These are phyloP conservation scores for Blastobotrys robertii DNA, from an alignment of 805 yeast species.

Conservation along the genomic window DNA sequence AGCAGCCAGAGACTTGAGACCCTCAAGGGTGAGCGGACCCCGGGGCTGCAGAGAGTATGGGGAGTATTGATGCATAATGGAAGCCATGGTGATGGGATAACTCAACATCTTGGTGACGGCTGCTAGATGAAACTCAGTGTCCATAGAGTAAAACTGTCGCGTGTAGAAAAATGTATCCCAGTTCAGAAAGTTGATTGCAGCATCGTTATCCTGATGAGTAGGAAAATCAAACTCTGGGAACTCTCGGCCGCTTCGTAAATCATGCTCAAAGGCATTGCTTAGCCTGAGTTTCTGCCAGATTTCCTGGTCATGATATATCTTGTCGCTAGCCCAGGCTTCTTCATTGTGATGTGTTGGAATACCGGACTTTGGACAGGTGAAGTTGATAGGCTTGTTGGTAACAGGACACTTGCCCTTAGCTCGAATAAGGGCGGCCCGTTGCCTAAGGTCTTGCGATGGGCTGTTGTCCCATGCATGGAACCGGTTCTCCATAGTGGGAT, in stretches of 20 bases:
- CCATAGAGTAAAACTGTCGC: constrained; percentile 89
- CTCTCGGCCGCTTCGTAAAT: constrained; percentile 83
- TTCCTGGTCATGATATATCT: constrained; percentile 55
- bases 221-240: constrained; percentile 97
- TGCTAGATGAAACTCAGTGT: constrained; percentile 90
- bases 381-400: constrained; percentile 67
- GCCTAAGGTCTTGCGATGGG: constrained; percentile 77
- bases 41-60: constrained; percentile 76
- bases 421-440: constrained; percentile 84
- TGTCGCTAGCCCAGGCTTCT: constrained; percentile 83
- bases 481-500: constrained; percentile 62
- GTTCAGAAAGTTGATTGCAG: constrained; percentile 58
- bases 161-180: constrained; percentile 96
- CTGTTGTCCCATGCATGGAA: constrained; percentile 89
- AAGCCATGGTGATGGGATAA: constrained; percentile 84
- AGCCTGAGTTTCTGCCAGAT: constrained; percentile 67
- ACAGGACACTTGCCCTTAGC: constrained; percentile 88
- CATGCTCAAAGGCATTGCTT: constrained; percentile 91
- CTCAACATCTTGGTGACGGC: constrained; percentile 91
- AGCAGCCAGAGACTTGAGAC: constrained; percentile 88
- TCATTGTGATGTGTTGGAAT: constrained; percentile 91
- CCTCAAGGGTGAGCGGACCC: constrained; percentile 86
- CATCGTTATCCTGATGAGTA: constrained; percentile 62
- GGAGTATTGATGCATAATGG: constrained; percentile 71
- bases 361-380: constrained; percentile 87